Evolutionary conservation across 2,329 filamentous ascomycete genomes (phyloP).

Genomic region (Monilinia laxa): DNA sequence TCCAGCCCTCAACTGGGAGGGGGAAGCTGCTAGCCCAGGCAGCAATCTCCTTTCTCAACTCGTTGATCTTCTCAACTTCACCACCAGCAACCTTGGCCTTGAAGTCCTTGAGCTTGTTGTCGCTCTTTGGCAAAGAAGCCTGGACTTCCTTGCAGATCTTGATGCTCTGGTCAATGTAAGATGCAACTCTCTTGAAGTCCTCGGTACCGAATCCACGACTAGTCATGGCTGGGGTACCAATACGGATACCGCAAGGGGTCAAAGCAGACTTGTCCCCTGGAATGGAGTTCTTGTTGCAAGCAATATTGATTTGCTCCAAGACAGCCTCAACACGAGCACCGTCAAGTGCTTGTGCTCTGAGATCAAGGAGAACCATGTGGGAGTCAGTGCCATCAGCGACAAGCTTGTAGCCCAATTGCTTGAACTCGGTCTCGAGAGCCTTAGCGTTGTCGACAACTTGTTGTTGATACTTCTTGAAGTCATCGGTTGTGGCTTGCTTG

Average conservation of each 20-base stretch:
- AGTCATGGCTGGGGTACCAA: conserved; percentile 97
- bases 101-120: conserved; percentile 99
- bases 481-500: conserved; percentile 83
- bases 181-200: conserved; percentile 87
- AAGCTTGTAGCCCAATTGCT: conserved; percentile 87
- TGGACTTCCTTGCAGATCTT: conserved; percentile 90
- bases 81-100: conserved; percentile 84
- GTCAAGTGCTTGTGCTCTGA: conserved; percentile 85
- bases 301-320: conserved; percentile 64
- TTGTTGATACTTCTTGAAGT: conserved; percentile 92
- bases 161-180: conserved; percentile 86
- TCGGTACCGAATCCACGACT: conserved; percentile 88
- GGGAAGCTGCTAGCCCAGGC: conserved; percentile 88
- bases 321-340: conserved; percentile 87
- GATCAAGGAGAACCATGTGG: conserved; percentile 89
- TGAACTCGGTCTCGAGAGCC: conserved; percentile 80
- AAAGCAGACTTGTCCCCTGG: conserved; percentile 97
- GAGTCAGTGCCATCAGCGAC: conserved; percentile 96
- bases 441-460: conserved; percentile 67
- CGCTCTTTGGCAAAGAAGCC: conserved; percentile 82
- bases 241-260: conserved; percentile 90
- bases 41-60: conserved; percentile 84
- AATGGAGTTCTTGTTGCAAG: conserved; percentile 99
- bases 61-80: conserved; percentile 76
- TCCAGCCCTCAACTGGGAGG: conserved; percentile 78